Conservation (phyloP, 345 rosid species). For the Alliaria petiolata region DNA sequence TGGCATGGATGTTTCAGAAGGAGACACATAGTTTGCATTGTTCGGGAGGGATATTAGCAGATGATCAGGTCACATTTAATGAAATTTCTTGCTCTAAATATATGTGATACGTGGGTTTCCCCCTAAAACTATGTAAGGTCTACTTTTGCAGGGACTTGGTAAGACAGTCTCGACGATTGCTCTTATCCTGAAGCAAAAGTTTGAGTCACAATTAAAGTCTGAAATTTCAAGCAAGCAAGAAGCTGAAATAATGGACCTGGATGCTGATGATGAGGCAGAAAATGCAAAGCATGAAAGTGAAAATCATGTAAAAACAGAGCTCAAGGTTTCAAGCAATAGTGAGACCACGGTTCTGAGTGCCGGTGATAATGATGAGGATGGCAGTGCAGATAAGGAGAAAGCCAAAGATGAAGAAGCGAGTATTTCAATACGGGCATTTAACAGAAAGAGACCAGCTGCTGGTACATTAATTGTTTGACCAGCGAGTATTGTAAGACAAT, state of each 20-base stretch:
- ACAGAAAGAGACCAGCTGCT: slow-evolving; percentile 62
- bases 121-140: slow-evolving; percentile 15
- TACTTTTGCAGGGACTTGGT: slow-evolving; percentile 81
- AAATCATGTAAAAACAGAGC: slow-evolving; percentile 19
- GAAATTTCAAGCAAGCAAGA: slow-evolving; percentile 40
- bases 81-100: not conserved
- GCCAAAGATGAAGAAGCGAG: slow-evolving; percentile 46
- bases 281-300: slow-evolving; percentile 23
- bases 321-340: slow-evolving; percentile 10
- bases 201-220: slow-evolving; percentile 51
- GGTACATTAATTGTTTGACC: slow-evolving; percentile 98
- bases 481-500: slow-evolving; percentile 90
- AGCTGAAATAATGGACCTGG: slow-evolving; percentile 80
- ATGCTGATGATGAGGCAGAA: slow-evolving; percentile 63
- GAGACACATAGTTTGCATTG: slow-evolving; percentile 81
- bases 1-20: slow-evolving; percentile 95
- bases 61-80: slow-evolving; percentile 72
- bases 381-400: slow-evolving; percentile 31
- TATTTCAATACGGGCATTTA: slow-evolving; percentile 42
- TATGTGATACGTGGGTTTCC: slow-evolving; percentile 40
- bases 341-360: slow-evolving; percentile 53
- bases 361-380: slow-evolving; percentile 46
- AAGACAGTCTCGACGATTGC: slow-evolving; percentile 94
- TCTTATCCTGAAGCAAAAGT: slow-evolving; percentile 77
- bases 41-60: slow-evolving; percentile 94